Evolutionary conservation across 148 eudicot genomes (phyloP).

Genomic region (Euryodendron excelsum): DNA sequence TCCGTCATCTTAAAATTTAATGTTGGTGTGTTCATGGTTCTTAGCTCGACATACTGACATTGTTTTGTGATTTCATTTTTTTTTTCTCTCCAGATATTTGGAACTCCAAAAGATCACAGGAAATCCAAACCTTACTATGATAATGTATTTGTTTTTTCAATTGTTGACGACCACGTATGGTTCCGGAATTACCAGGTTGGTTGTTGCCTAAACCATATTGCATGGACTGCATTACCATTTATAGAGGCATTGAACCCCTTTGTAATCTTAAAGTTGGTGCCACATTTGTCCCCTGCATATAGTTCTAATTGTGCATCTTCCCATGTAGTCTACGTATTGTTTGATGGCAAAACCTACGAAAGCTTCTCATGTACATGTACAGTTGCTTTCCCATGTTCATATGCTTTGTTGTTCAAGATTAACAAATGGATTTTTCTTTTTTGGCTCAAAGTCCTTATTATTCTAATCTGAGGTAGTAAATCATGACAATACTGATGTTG

Average conservation of each 20-base stretch:
- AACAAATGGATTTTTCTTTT: no score
- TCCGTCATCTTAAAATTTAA: background rate
- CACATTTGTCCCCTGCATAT: background rate
- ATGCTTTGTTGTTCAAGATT: no score
- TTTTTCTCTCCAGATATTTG: conserved; percentile 61
- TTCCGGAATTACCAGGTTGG: conserved; percentile 94
- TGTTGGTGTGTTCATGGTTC: background rate
- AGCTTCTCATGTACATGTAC: background rate
- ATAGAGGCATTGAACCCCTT: background rate
- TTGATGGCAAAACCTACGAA: background rate
- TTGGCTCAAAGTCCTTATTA: no score
- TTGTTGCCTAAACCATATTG: background rate
- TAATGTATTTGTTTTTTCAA: conserved; percentile 84
- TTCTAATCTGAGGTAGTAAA: no score
- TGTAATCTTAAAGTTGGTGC: background rate
- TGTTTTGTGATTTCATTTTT: background rate
- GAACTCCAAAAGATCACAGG: no score
- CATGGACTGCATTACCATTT: background rate
- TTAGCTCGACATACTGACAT: background rate
- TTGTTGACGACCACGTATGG: conserved; percentile 88
- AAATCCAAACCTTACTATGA: conserved; percentile 88
- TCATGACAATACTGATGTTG: no score
- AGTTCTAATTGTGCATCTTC: conserved; percentile 3
- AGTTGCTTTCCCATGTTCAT: no score
- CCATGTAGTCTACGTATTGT: background rate